A percentile compares a stretch with the other conserved stretches of the same genome.
Evolutionary conservation across 257 asterid species (phyloP).

Genomic region (Salvia splendens): DNA sequence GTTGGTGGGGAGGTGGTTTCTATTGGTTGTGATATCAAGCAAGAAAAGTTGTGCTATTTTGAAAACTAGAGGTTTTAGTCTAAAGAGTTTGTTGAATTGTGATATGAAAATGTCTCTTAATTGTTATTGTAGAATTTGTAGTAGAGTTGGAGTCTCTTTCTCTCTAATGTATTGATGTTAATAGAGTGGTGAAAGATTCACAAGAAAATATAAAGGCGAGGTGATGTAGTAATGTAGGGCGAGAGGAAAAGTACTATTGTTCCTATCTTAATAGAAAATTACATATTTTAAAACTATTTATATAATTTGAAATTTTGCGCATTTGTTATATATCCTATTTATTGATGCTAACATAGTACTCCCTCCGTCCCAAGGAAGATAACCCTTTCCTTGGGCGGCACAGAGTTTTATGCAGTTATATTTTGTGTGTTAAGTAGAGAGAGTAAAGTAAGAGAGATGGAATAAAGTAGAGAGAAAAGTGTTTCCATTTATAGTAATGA

Average conservation of each 20-base stretch:
- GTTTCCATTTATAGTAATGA: no score
- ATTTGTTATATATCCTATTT: no score
- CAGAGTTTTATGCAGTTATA: no score
- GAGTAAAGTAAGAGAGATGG: no score
- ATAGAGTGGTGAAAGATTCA: constrained; percentile 9
- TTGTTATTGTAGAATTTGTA: neutral
- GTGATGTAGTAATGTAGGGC: neutral
- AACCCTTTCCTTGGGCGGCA: no score
- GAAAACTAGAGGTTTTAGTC: constrained; percentile 40
- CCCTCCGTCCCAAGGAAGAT: no score
- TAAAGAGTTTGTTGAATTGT: constrained; percentile 32
- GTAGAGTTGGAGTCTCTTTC: neutral
- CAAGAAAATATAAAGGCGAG: constrained; percentile 44
- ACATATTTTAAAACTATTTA: no score
- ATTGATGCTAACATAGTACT: no score
- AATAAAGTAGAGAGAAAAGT: no score
- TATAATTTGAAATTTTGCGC: no score
- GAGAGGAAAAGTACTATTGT: neutral
- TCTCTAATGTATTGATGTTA: neutral
- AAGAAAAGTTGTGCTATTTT: constrained; percentile 39
- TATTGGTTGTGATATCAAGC: constrained; percentile 45
- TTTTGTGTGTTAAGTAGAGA: no score
- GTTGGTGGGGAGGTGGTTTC: constrained; percentile 30
- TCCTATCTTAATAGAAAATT: no score
- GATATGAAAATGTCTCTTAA: constrained; percentile 35